Evolutionary conservation across 2,329 filamentous ascomycete species (phyloP).

Genomic region (Diaporthe sp.): DNA sequence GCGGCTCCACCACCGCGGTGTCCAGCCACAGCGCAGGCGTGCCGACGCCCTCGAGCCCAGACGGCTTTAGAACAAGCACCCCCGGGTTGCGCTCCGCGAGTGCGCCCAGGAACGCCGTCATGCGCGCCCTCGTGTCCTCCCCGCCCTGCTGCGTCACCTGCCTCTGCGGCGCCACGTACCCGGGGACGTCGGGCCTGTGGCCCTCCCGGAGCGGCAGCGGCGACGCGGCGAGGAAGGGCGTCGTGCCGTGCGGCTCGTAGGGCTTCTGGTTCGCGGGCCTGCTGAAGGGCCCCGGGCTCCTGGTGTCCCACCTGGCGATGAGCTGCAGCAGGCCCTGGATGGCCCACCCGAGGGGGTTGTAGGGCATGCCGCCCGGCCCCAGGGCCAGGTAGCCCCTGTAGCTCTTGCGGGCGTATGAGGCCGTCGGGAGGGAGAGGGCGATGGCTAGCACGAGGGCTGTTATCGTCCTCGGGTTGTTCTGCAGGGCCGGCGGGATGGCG

Average conservation of each 20-base stretch:
- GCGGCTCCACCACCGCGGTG: constrained; percentile 4
- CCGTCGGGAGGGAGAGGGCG: constrained; percentile 30
- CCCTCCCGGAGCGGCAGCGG: constrained; percentile 44
- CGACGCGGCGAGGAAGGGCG: constrained; percentile 43
- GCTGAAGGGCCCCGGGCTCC: constrained; percentile 48
- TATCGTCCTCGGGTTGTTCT: constrained; percentile 28
- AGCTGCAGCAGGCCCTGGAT: constrained; percentile 52
- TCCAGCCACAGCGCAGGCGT: constrained; percentile 50
- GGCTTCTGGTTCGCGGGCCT: constrained; percentile 40
- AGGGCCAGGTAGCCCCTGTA: constrained; percentile 59
- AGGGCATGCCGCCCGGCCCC: constrained; percentile 59
- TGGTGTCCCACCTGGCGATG: constrained; percentile 52
- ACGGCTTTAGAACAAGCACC: constrained; percentile 48
- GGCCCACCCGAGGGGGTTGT: constrained; percentile 59
- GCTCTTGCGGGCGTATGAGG: constrained; percentile 48
- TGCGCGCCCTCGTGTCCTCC: constrained; percentile 38
- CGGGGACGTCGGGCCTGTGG: constrained; percentile 51
- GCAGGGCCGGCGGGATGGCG: neutral
- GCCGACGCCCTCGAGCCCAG: constrained; percentile 51
- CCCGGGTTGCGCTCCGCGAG: constrained; percentile 48
- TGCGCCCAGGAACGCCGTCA: constrained; percentile 48
- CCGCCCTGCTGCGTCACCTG: constrained; percentile 50
- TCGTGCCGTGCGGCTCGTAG: constrained; percentile 48
- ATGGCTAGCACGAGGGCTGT: constrained; percentile 35
- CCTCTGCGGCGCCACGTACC: constrained; percentile 55